These are phyloP conservation scores for Alternaria angustiovoidea DNA, from an alignment of 2,329 filamentous ascomycete species.

Conservation along the genomic window DNA sequence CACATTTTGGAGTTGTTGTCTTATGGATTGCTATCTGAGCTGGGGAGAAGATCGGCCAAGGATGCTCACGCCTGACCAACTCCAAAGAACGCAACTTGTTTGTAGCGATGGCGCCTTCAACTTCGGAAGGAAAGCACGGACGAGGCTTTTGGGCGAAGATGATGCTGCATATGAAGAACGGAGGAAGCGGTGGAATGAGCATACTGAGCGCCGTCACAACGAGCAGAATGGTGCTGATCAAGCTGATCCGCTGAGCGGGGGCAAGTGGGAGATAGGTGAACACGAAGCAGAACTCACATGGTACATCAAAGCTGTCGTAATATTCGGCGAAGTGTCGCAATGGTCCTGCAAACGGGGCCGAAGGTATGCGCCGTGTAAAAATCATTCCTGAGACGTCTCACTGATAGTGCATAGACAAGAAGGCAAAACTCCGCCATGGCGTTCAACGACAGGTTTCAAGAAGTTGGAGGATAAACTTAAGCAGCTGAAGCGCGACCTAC, in stretches of 20 bases:
- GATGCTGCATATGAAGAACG: constrained; percentile 23
- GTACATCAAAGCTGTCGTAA: constrained; percentile 62
- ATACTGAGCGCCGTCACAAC: constrained; percentile 3
- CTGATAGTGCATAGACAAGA: constrained; percentile 32
- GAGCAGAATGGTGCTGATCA: constrained; percentile 4
- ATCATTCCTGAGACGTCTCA: neutral
- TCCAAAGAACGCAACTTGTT: constrained; percentile 69
- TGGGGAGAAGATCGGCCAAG: constrained; percentile 69
- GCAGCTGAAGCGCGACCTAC: constrained; percentile 63
- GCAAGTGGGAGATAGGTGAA: constrained; percentile 61
- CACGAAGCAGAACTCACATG: constrained; percentile 59
- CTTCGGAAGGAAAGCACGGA: constrained; percentile 66
- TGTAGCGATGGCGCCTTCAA: constrained; percentile 72
- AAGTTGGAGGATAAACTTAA: constrained; percentile 62
- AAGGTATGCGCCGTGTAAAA: constrained; percentile 50
- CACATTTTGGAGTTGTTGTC: constrained; percentile 78
- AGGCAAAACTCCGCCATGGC: constrained; percentile 67
- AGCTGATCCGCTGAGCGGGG: constrained; percentile 45
- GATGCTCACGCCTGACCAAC: constrained; percentile 66
- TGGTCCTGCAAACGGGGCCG: constrained; percentile 68
- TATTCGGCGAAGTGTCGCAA: constrained; percentile 63
- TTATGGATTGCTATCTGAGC: constrained; percentile 74
- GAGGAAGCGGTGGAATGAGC: constrained; percentile 17
- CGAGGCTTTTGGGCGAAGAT: constrained; percentile 30
- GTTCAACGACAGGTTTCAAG: constrained; percentile 63